Base-by-base conservation (phyloP, 345 rosid species). In the Hirschfeldia incana region DNA sequence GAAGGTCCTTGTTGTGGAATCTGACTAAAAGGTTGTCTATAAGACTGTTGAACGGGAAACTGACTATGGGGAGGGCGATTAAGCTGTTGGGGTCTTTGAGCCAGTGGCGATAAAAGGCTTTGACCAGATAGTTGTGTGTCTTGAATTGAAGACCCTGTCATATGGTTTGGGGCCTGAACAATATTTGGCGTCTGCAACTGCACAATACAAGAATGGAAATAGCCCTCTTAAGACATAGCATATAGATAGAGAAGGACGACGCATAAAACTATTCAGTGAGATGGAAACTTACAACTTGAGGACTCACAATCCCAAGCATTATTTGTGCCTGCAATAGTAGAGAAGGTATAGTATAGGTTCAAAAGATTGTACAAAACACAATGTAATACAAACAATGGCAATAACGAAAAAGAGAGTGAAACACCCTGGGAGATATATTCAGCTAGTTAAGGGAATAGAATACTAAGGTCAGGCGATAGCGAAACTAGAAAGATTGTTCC, bases 241-340 rank as follows among this genome's bases (percentile, higher is more conserved):
- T 2, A 46, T 46, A 15, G 21, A 72, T 12, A 60, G 70, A 73
- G 49, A 76, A 69, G 39, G 60, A 29, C 29, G 61, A 78, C 15
- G 12, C 76, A 67, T 27, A 82, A 51, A 57, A 16, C n/a, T 67
- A 37, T 66, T 81, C 26, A 21, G 16, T 3, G 12, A 33, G 51
- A 53, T 53, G 26, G 61, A 81, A 78, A 89, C 91, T 72, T 83
- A 94, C 97, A 84, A 85, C 86, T 92, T 92, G 91, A 42, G 92
- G 88, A 49, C 91, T 73, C 72, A 89, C 97, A 88, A 91, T 76
- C 78, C 91, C 94, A 63, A 94, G 91, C 94, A 92, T 88, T 87
- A 91, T 86, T 63, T 94, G 97, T 4, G 92, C 97, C 97, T 94
- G 85, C 46, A 85, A 80, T 42, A 59, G 80, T 36, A 71, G 13